Percentiles rank a stretch among this genome's conserved stretches.
Evolutionary conservation across 768 basidiomycete genomes (phyloP).

Genomic region (Russula sp.): DNA sequence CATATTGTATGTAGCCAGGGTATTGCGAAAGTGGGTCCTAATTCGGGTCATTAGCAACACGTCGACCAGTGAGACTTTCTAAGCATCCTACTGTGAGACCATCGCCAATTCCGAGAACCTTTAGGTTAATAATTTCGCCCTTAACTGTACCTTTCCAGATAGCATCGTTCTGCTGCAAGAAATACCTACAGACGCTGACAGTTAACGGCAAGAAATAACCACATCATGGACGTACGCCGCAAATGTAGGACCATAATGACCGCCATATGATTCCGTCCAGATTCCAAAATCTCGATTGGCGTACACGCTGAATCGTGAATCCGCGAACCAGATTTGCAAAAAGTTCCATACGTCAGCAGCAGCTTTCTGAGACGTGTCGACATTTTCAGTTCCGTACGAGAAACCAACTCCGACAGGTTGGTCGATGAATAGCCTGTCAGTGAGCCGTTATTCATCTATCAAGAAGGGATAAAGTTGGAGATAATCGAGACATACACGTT

Average conservation of each 20-base stretch:
- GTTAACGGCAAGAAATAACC: neutral
- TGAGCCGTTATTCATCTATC: neutral
- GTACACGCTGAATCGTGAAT: constrained; percentile 51
- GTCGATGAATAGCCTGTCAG: constrained; percentile 51
- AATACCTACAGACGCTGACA: constrained; percentile 37
- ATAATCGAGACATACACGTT: constrained; percentile 40
- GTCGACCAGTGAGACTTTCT: neutral
- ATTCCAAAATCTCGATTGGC: constrained; percentile 48
- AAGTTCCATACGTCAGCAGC: constrained; percentile 60
- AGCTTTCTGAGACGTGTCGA: constrained; percentile 52
- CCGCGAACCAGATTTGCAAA: constrained; percentile 59
- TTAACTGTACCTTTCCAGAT: constrained; percentile 47
- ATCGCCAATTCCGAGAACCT: constrained; percentile 60
- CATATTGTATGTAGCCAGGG: constrained; percentile 56
- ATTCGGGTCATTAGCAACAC: neutral
- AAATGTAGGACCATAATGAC: constrained; percentile 43
- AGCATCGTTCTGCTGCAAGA: constrained; percentile 57
- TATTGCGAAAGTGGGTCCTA: constrained; percentile 50
- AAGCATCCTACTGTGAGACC: constrained; percentile 50
- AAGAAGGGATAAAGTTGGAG: neutral
- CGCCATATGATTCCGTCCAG: constrained; percentile 59
- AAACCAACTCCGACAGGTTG: constrained; percentile 63
- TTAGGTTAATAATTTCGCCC: constrained; percentile 54
- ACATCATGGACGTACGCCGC: constrained; percentile 33
- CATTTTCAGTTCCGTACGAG: constrained; percentile 51